Conservation (phyloP, 768 basidiomycete genomes). For the Leccinum obscurum region DNA sequence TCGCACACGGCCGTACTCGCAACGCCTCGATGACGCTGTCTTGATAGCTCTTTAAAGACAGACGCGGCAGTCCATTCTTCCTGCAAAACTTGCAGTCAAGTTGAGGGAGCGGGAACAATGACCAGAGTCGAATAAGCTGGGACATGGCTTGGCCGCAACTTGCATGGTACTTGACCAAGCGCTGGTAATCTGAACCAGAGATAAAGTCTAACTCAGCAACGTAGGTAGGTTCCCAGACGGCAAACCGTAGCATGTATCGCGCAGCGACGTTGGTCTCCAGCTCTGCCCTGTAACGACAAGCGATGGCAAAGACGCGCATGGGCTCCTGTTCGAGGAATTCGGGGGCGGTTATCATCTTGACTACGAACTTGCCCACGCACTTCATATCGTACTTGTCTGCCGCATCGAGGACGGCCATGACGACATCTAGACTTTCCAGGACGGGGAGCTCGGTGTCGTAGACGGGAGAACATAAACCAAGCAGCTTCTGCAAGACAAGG, state of each 20-base stretch:
- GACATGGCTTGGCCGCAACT: slow-evolving; percentile 36
- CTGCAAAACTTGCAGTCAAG: slow-evolving; percentile 37
- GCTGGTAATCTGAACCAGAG: slow-evolving; percentile 38
- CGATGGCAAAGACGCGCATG: slow-evolving; percentile 39
- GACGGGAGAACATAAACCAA: slow-evolving; percentile 51
- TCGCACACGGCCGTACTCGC: slow-evolving; percentile 33
- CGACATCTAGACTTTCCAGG: slow-evolving; percentile 40
- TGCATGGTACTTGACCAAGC: slow-evolving; percentile 37
- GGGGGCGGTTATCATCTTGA: slow-evolving; percentile 33
- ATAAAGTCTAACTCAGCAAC: slow-evolving; percentile 39
- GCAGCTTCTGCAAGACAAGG: slow-evolving; percentile 40
- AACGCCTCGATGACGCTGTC: slow-evolving; percentile 35
- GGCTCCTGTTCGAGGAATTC: slow-evolving; percentile 36
- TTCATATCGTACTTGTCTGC: slow-evolving; percentile 55
- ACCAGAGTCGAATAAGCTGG: slow-evolving; percentile 34
- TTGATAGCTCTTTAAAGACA: slow-evolving; percentile 33
- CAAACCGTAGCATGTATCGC: slow-evolving; percentile 36
- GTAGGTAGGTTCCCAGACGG: slow-evolving; percentile 34
- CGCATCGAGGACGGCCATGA: slow-evolving; percentile 44
- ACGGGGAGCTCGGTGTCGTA: slow-evolving; percentile 35
- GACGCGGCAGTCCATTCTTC: slow-evolving; percentile 35
- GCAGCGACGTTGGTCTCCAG: slow-evolving; percentile 38
- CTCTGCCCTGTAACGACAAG: slow-evolving; percentile 38
- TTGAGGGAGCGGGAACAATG: slow-evolving; percentile 31
- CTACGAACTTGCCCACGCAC: slow-evolving; percentile 37